Percentiles rank a stretch among this genome's conserved stretches.
Evolutionary conservation across 2,329 filamentous ascomycete species (phyloP).

Genomic region (Arachnomyces sp.): DNA sequence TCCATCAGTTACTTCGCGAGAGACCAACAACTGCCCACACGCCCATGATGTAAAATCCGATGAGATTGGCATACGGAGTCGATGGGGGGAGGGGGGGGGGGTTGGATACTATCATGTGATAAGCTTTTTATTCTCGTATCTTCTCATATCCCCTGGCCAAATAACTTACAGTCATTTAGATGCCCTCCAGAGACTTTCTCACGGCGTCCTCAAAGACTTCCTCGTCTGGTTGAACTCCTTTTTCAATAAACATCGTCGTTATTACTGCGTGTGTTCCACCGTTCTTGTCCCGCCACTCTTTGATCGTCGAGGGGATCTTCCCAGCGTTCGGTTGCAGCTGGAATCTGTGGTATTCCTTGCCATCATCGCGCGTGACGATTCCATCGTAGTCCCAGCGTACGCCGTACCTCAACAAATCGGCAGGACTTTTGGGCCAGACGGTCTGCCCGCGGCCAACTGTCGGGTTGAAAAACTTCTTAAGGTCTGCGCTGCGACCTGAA

Average conservation of each 20-base stretch:
- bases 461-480: conserved; percentile 11
- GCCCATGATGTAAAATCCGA: too few relatives aligned
- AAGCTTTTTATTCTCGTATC: too few relatives aligned
- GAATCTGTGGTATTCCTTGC: conserved; percentile 17
- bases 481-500: too few relatives aligned
- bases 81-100: too few relatives aligned
- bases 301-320: conserved; percentile 19
- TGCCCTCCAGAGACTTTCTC: background rate
- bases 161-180: background rate
- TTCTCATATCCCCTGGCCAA: too few relatives aligned
- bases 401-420: conserved; percentile 7
- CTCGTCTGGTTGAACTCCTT: conserved; percentile 5
- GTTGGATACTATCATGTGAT: too few relatives aligned
- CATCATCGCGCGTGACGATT: conserved; percentile 6
- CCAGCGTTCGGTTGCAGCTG: conserved; percentile 23
- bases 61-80: too few relatives aligned
- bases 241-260: conserved; percentile 12
- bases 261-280: conserved; percentile 23
- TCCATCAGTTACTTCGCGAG: too few relatives aligned
- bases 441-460: conserved; percentile 10
- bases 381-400: conserved; percentile 14
- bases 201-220: background rate
- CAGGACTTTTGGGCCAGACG: conserved; percentile 9
- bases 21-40: too few relatives aligned
- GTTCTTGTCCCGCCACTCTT: conserved; percentile 19